Conservation (phyloP, 2,329 filamentous ascomycete species). For the Alternaria sp. region DNA sequence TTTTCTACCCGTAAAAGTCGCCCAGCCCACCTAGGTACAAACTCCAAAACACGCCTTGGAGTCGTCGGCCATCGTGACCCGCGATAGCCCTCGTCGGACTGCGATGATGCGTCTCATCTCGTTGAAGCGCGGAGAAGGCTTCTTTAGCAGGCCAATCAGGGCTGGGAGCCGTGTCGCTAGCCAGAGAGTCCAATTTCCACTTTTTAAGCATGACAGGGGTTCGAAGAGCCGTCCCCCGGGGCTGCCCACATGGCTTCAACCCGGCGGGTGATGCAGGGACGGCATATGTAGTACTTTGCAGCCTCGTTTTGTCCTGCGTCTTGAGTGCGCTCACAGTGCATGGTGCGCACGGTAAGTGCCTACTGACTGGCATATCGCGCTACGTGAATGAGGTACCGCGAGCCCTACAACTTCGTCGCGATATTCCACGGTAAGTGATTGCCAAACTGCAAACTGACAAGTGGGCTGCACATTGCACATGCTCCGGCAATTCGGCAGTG, state of each 20-base stretch:
- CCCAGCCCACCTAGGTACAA: neutral
- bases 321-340: neutral
- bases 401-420: neutral
- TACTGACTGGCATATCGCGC: neutral
- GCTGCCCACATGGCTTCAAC: conserved; percentile 21
- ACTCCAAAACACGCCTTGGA: neutral
- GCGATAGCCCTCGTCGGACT: conserved; percentile 11
- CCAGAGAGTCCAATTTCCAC: conserved; percentile 43
- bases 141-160: conserved; percentile 39
- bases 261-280: conserved; percentile 17
- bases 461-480: conserved; percentile 32
- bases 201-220: conserved; percentile 43
- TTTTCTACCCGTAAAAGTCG: conserved; percentile 3
- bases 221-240: conserved; percentile 26
- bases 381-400: neutral
- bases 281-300: conserved; percentile 20
- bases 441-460: conserved; percentile 9
- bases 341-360: neutral
- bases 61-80: neutral
- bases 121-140: conserved; percentile 30
- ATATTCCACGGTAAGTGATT: conserved; percentile 4
- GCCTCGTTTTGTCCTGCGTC: conserved; percentile 17
- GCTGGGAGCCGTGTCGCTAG: conserved; percentile 2
- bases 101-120: conserved; percentile 31
- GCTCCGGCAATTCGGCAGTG: conserved; percentile 22